These are phyloP conservation scores for Meira miltonrushii DNA, from an alignment of 1,284 basidiomycete species.

Conservation along the genomic window DNA sequence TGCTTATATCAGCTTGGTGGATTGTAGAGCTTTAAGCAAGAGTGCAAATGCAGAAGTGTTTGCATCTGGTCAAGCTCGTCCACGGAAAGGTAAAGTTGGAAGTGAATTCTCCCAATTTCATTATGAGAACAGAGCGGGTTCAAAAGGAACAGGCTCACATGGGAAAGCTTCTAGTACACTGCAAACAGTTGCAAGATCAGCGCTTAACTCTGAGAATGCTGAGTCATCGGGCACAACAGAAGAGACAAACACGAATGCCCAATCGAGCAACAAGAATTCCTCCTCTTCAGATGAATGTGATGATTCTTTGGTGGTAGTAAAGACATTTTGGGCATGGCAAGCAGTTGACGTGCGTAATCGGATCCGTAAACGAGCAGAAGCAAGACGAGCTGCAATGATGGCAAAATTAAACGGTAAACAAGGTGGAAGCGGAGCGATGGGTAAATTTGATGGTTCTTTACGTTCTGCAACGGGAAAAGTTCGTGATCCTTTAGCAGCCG, in stretches of 20 bases:
- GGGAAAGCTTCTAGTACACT: too few species aligned
- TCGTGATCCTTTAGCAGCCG: background rate
- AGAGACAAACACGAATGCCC: background rate
- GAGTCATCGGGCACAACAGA: background rate
- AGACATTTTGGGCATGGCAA: constrained; percentile 42
- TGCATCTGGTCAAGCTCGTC: constrained; percentile 11
- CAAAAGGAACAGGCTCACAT: too few species aligned
- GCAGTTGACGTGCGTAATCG: constrained; percentile 22
- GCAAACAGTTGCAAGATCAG: too few species aligned
- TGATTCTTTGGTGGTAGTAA: constrained; percentile 24
- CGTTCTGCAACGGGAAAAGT: background rate
- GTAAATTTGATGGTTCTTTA: background rate
- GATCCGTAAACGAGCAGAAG: constrained; percentile 21
- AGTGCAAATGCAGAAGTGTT: constrained; percentile 22
- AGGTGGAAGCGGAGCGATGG: too few species aligned
- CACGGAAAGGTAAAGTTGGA: constrained; percentile 12
- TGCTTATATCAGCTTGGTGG: constrained; percentile 31
- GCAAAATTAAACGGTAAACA: background rate
- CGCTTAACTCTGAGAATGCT: too few species aligned
- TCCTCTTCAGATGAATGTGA: constrained; percentile 30
- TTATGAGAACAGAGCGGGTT: background rate
- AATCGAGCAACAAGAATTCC: background rate
- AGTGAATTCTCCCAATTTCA: background rate
- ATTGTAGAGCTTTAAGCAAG: constrained; percentile 30
- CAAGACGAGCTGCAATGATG: background rate